phyloP scores from a whole-genome alignment of 176 grass and related monocot species.

The Puccinellia tenuiflora region DNA sequence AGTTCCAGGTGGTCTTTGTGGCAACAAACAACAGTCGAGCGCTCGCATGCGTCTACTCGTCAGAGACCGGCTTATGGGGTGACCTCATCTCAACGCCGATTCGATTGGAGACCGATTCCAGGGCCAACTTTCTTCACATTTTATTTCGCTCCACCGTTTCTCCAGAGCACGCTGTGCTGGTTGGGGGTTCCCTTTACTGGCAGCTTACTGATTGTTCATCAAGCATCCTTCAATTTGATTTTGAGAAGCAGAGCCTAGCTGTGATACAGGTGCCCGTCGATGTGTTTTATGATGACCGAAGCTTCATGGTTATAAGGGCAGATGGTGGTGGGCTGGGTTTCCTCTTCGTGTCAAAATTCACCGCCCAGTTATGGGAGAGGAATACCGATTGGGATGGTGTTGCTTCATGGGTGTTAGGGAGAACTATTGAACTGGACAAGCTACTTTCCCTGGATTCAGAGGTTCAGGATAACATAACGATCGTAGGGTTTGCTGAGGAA shows the following conservation, averaged over 20 bases:
- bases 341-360: background rate
- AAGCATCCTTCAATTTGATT: background rate
- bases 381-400: background rate
- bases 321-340: background rate
- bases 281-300: background rate
- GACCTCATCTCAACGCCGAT: background rate
- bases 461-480: background rate
- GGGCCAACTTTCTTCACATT: no score
- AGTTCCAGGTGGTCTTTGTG: background rate
- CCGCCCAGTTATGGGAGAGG: background rate
- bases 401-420: background rate
- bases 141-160: background rate
- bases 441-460: background rate
- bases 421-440: background rate
- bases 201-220: background rate
- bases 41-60: background rate
- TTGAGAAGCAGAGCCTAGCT: background rate
- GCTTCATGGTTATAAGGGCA: background rate
- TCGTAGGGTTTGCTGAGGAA: background rate
- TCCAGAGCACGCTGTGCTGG: background rate
- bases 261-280: background rate
- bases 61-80: background rate
- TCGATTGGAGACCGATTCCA: background rate
- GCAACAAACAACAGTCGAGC: background rate
- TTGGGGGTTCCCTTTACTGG: background rate